Evolutionary conservation across 73 alveolate species (phyloP), one percentile per base, ranked within the genome.

Genomic region (Paramecium sexaurelia): DNA sequence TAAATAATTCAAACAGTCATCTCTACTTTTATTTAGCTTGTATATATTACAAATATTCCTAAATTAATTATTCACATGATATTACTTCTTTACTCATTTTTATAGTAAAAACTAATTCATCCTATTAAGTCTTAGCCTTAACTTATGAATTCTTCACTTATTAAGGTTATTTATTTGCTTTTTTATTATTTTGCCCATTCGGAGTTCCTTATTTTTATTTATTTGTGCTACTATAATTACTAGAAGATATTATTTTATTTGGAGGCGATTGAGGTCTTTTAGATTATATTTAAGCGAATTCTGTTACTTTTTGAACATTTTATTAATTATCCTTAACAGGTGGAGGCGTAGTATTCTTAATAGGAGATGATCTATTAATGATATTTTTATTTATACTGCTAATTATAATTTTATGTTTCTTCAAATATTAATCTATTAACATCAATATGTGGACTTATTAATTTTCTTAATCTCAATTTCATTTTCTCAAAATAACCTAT

Each of bases 401-500:
- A 33, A 68, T 82, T 88, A 15, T 41, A 45, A 68, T 82, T 82
- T 71, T 88, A 55, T 5, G 94, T 88, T 22, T 88, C 89, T 24
- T 61, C 85, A 45, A 69, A 88, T 2, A 88, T 88, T 82, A 88
- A 68, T 37, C 87, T 67, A 88, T 88, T 88, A 3, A 88, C 94
- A 69, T 88, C 94, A 13, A 88, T 88, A 26, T 88, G 94, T 5
- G 94, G 94, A 68, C 94, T 88, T 24, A 88, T 55, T 51, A 88
- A 69, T 47, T 88, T 88, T n/a, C 94, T 39, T 71, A 88, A 88
- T 88, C 94, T 88, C 47, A 88, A 88, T 68, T 88, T 88, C 87
- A 88, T 51, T 82, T 88, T 88, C 41, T 88, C 94, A 88, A 88
- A 88, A 56, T 88, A 88, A 6, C 94, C 94, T 17, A 88, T 88